These are phyloP conservation scores for Cryphonectria naterciae DNA, from an alignment of 2,329 filamentous ascomycete species.

Conservation along the genomic window DNA sequence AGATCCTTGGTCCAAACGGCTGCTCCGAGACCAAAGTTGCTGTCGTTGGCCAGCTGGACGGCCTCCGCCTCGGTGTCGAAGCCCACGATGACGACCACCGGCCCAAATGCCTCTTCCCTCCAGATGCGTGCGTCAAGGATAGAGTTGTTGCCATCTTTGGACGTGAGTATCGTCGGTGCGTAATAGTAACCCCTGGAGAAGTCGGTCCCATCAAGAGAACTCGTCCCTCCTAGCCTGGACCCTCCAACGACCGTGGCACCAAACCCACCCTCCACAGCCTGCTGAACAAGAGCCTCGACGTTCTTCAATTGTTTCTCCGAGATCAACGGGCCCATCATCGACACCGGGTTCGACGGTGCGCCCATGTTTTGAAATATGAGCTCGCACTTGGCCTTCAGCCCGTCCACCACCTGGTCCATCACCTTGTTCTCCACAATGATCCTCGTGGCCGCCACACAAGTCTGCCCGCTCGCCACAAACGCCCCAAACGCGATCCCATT, in stretches of 20 bases:
- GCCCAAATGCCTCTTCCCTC: slow-evolving; percentile 82
- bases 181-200: slow-evolving; percentile 72
- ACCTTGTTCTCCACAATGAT: slow-evolving; percentile 74
- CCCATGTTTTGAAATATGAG: slow-evolving; percentile 60
- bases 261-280: slow-evolving; percentile 60
- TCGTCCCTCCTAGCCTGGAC: slow-evolving; percentile 50
- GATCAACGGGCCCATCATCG: slow-evolving; percentile 68
- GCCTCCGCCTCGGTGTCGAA: slow-evolving; percentile 77
- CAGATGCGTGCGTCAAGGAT: slow-evolving; percentile 74
- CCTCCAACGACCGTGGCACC: slow-evolving; percentile 49
- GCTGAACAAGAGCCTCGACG: slow-evolving; percentile 67
- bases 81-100: slow-evolving; percentile 74
- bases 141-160: slow-evolving; percentile 57
- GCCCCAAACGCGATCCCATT: slow-evolving; percentile 68
- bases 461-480: slow-evolving; percentile 60
- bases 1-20: slow-evolving; percentile 78
- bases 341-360: slow-evolving; percentile 57
- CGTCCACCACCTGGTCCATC: slow-evolving; percentile 65
- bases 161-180: slow-evolving; percentile 72
- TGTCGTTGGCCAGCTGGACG: slow-evolving; percentile 72
- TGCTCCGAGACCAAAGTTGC: slow-evolving; percentile 76
- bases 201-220: slow-evolving; percentile 54
- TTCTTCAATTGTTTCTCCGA: slow-evolving; percentile 66
- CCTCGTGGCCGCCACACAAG: slow-evolving; percentile 71
- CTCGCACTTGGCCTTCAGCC: slow-evolving; percentile 66